These are phyloP conservation scores for Yarrowia sp. DNA, from an alignment of 805 yeast species.

Conservation along the genomic window DNA sequence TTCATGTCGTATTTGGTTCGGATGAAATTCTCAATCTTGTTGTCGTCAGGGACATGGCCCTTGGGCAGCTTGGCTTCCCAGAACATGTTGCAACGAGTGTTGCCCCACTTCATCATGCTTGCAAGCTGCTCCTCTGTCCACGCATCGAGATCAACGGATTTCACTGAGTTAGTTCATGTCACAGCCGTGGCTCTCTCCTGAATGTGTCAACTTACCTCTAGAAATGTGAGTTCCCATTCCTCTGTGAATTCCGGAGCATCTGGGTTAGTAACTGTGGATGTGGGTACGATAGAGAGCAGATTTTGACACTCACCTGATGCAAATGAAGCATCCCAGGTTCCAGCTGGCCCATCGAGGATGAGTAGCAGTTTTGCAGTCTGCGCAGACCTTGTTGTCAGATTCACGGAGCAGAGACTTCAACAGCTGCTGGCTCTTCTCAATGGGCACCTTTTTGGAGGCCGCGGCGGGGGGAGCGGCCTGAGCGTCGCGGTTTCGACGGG, in stretches of 20 bases:
- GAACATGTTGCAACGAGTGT: slow-evolving; percentile 73
- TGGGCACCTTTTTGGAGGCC: slow-evolving; percentile 45
- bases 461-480: slow-evolving; percentile 38
- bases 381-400: slow-evolving; percentile 78
- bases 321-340: slow-evolving; percentile 90
- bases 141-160: slow-evolving; percentile 91
- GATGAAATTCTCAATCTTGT: slow-evolving; percentile 87
- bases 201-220: slow-evolving; percentile 50
- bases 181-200: slow-evolving; percentile 4
- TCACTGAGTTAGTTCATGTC: slow-evolving; percentile 55
- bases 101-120: slow-evolving; percentile 86
- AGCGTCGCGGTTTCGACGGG: slow-evolving; percentile 33
- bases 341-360: slow-evolving; percentile 99
- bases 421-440: slow-evolving; percentile 69
- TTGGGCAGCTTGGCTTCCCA: slow-evolving; percentile 86
- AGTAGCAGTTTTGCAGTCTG: slow-evolving; percentile 86
- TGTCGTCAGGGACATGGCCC: slow-evolving; percentile 76
- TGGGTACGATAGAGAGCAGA: not conserved
- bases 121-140: slow-evolving; percentile 95
- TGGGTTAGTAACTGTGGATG: slow-evolving; percentile 19
- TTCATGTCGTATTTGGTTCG: slow-evolving; percentile 89
- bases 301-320: slow-evolving; percentile 58
- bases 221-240: slow-evolving; percentile 96
- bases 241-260: slow-evolving; percentile 93
- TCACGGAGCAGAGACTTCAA: slow-evolving; percentile 78